Evolutionary conservation across 495 filamentous ascomycete species (phyloP).

Genomic region (Diplogelasinospora grovesii): DNA sequence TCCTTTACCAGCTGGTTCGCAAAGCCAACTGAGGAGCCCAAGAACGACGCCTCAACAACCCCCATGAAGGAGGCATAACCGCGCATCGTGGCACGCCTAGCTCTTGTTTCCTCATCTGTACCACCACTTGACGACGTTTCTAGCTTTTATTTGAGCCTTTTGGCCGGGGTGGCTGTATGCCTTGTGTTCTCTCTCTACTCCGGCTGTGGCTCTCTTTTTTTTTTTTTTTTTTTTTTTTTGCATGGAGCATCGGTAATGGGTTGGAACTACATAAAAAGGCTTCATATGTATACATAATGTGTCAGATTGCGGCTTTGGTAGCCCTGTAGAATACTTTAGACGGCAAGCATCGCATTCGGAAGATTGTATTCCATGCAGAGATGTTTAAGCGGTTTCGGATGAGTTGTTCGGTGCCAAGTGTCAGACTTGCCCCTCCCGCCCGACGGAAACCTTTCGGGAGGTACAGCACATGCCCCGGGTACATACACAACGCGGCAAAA

Average conservation of each 20-base stretch:
- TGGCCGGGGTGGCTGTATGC: too few species aligned
- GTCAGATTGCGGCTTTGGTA: slow-evolving; percentile 2
- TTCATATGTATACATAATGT: slow-evolving; percentile 12
- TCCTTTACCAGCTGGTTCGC: slow-evolving; percentile 45
- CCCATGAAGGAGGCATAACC: slow-evolving; percentile 11
- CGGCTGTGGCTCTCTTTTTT: too few species aligned
- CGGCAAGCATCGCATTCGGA: too few species aligned
- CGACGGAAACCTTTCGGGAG: too few species aligned
- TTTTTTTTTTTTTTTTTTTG: slow-evolving; percentile 3
- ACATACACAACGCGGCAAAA: too few species aligned
- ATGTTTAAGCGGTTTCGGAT: too few species aligned
- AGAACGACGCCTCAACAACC: slow-evolving; percentile 2
- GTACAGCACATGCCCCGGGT: too few species aligned
- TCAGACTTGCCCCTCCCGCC: too few species aligned
- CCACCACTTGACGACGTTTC: neutral
- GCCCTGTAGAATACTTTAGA: slow-evolving; percentile 9
- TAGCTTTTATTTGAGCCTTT: neutral
- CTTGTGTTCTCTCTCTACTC: neutral
- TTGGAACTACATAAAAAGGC: slow-evolving; percentile 7
- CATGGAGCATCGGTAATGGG: slow-evolving; percentile 11
- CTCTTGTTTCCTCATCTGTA: neutral
- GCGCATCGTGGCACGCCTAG: neutral
- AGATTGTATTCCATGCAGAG: too few species aligned
- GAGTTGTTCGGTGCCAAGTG: too few species aligned
- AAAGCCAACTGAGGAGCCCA: slow-evolving; percentile 4